These are phyloP conservation scores for Solanum sejunctum DNA, from an alignment of 257 asterid species.

Conservation along the genomic window DNA sequence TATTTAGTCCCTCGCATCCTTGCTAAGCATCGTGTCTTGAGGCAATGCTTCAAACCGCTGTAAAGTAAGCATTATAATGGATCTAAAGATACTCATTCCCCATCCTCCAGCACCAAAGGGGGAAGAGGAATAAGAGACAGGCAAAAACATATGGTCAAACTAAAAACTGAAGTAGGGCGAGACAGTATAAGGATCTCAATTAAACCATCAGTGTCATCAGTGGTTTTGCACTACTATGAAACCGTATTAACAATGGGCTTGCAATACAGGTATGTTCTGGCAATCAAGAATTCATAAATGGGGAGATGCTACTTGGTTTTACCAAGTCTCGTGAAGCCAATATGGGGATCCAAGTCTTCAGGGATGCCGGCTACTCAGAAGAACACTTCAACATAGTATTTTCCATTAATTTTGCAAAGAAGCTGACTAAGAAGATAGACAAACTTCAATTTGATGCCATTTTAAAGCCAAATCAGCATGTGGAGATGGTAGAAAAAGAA, in stretches of 20 bases:
- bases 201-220: neutral
- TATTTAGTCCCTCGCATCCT: neutral
- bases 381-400: slow-evolving; percentile 39
- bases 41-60: neutral
- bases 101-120: neutral
- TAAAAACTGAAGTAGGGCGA: neutral
- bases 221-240: neutral
- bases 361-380: slow-evolving; percentile 17
- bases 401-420: slow-evolving; percentile 46
- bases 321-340: slow-evolving; percentile 44
- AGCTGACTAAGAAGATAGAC: slow-evolving; percentile 33
- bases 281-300: slow-evolving; percentile 5
- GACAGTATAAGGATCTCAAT: neutral
- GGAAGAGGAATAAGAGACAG: neutral
- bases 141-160: neutral
- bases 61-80: neutral
- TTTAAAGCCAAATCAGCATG: slow-evolving; percentile 24
- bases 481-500: slow-evolving; percentile 49
- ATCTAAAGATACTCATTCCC: neutral
- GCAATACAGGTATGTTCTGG: slow-evolving; percentile 38
- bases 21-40: neutral
- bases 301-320: slow-evolving; percentile 45
- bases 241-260: neutral
- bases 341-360: slow-evolving; percentile 35
- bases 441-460: slow-evolving; percentile 48